Evolutionary conservation across 176 grass and related monocot species (phyloP).

Genomic region (Tillandsia leiboldiana): DNA sequence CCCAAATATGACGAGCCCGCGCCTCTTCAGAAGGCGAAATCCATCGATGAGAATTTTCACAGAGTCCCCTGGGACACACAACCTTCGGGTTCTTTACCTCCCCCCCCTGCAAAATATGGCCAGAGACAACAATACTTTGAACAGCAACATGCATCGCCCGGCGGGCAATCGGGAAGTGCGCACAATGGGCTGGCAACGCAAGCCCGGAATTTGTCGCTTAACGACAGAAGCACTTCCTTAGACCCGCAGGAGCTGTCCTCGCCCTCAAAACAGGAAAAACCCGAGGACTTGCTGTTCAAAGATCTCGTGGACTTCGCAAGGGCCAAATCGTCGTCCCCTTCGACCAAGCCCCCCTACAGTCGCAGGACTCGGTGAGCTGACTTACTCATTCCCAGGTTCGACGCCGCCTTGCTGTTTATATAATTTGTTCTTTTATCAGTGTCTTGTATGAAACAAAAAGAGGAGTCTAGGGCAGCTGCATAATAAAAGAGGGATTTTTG

Average conservation of each 20-base stretch:
- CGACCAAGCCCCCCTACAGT: not conserved
- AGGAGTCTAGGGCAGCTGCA: not conserved
- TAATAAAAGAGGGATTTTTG: not conserved
- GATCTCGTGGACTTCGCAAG: not conserved
- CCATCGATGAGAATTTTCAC: not conserved
- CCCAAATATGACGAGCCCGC: slow-evolving; percentile 4
- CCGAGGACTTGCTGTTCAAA: not conserved
- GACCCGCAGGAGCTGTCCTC: not conserved
- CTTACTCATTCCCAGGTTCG: not conserved
- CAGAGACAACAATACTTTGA: not conserved
- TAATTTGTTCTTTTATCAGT: not conserved
- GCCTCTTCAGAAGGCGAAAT: not conserved
- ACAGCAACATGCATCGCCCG: not conserved
- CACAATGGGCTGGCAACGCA: not conserved
- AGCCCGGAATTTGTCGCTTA: not conserved
- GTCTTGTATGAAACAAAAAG: not conserved
- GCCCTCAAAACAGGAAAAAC: not conserved
- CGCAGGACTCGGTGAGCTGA: not conserved
- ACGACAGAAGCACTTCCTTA: not conserved
- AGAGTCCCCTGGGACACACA: not conserved
- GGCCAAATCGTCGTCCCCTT: not conserved
- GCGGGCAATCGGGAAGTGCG: not conserved
- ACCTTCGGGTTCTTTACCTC: not conserved
- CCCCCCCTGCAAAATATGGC: not conserved
- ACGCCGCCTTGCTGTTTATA: not conserved